Percentiles rank a stretch among this genome's conserved stretches.
These are phyloP conservation scores for Macrolepiota fuliginosa DNA, from an alignment of 768 basidiomycete genomes.

Conservation along the genomic window DNA sequence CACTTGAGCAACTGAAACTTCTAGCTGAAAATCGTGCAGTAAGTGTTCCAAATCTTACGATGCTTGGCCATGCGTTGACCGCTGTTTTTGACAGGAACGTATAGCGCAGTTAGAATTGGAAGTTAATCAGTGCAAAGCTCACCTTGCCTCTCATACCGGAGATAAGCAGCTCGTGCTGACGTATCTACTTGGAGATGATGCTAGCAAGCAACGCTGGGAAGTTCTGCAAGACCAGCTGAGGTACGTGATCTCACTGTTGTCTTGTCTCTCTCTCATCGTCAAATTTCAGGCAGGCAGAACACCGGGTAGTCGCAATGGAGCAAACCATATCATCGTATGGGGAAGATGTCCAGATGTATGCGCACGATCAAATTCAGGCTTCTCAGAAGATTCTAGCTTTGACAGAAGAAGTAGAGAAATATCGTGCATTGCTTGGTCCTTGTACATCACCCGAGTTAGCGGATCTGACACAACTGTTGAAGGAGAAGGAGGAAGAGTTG, in stretches of 20 bases:
- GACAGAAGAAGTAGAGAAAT: conserved; percentile 52
- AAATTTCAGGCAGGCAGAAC: conserved; percentile 47
- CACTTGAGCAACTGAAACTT: conserved; percentile 61
- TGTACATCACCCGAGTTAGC: conserved; percentile 47
- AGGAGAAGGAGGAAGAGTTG: conserved; percentile 68
- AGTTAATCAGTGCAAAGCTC: conserved; percentile 65
- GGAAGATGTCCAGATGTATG: conserved; percentile 48
- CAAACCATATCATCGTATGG: conserved; percentile 43
- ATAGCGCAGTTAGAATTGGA: conserved; percentile 72
- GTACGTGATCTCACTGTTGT: conserved; percentile 36
- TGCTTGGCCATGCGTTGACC: conserved; percentile 1
- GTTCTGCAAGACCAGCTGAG: conserved; percentile 50
- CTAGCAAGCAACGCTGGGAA: conserved; percentile 46
- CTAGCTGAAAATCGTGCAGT: conserved; percentile 64
- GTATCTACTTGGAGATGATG: conserved; percentile 55
- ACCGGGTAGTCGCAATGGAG: conserved; percentile 48
- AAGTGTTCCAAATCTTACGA: conserved; percentile 16
- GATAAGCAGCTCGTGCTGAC: conserved; percentile 73
- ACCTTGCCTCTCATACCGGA: conserved; percentile 71
- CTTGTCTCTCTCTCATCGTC: conserved; percentile 15
- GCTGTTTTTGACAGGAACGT: conserved; percentile 52
- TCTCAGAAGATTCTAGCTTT: conserved; percentile 45
- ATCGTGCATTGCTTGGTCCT: conserved; percentile 61
- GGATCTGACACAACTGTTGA: conserved; percentile 51
- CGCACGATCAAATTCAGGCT: conserved; percentile 48